Base-by-base conservation (phyloP, 139 green algal genomes). In the Picochlorum sp. region DNA sequence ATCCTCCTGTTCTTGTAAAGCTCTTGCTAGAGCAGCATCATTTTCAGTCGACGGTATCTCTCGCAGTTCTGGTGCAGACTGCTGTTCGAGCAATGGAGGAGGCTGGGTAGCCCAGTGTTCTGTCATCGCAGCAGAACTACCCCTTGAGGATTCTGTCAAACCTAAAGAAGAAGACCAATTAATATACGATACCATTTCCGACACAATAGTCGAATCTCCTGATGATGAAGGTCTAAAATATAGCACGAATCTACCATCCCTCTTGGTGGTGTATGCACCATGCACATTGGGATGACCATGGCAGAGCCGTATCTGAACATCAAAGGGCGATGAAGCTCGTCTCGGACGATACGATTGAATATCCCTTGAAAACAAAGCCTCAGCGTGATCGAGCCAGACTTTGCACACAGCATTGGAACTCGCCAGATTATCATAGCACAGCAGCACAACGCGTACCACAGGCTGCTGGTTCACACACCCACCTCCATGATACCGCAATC, bases 401-500 rank as follows among this genome's bases (percentile, higher is more conserved):
- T 54, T 54, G 1, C 47, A 54, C 47, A 54, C 11, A 20, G 47
- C 47, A 21, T 21, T 54, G 6, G 18, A 54, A 20, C 18, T 26
- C 15, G 18, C n/a, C 11, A 26, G 5, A 54, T 54, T 54, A 6
- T 54, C 47, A 6, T 54, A 54, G 2, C 47, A 54, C 47, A 54
- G 47, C 47, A 54, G 15, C 56, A 62, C 30, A n/a, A 28, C 28
- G 7, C 30, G 24, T 4, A 62, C 52, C 20, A 59, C 14, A 21
- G 20, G 20, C 14, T 30, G 26, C 14, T 47, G 26, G 7, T 24
- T 66, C 49, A 7, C 49, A 8, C 14, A 50, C 7, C 57, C 65
- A 15, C 49, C 49, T 3, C 18, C n/a, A 3, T 66, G 71, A 54
- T 64, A 54, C 4, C 57, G 65, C 47, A 57, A 65, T 44, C 65